Evolutionary conservation across 108 stramenopile genomes (phyloP).

Genomic region (Schizochytrium sp.): DNA sequence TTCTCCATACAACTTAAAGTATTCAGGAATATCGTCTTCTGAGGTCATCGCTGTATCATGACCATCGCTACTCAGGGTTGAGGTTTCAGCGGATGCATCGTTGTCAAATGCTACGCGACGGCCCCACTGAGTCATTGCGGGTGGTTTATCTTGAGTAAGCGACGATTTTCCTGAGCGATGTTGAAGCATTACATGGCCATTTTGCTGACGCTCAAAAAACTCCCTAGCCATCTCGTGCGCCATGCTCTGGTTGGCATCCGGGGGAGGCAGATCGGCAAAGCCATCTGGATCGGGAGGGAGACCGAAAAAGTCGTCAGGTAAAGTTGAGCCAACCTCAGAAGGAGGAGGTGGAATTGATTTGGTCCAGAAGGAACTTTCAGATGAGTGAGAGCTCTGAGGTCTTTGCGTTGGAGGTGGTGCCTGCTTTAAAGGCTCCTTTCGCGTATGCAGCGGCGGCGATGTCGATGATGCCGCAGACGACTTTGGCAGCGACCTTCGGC

Average conservation of each 20-base stretch:
- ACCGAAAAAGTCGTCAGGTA: not conserved
- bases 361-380: not conserved
- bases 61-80: too few relatives aligned
- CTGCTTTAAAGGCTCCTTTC: too few relatives aligned
- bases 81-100: too few relatives aligned
- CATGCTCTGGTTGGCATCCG: not conserved
- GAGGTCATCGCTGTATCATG: not conserved
- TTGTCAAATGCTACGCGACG: too few relatives aligned
- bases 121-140: too few relatives aligned
- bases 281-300: not conserved
- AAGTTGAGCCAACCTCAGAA: not conserved
- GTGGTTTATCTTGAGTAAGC: not conserved
- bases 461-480: not conserved
- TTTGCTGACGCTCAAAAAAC: not conserved
- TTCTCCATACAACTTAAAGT: not conserved
- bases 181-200: not conserved
- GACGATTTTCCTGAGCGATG: not conserved
- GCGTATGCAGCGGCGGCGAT: too few relatives aligned
- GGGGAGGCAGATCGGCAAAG: not conserved
- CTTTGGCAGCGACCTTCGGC: not conserved
- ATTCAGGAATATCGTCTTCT: not conserved
- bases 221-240: conserved; percentile 10
- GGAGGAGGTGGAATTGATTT: not conserved
- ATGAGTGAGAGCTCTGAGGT: not conserved
- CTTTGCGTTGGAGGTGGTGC: not conserved